A percentile compares a stretch with the other conserved stretches of the same genome.
These are phyloP conservation scores for Neolentinus lepideus DNA, from an alignment of 1,284 basidiomycete species.

Conservation along the genomic window DNA sequence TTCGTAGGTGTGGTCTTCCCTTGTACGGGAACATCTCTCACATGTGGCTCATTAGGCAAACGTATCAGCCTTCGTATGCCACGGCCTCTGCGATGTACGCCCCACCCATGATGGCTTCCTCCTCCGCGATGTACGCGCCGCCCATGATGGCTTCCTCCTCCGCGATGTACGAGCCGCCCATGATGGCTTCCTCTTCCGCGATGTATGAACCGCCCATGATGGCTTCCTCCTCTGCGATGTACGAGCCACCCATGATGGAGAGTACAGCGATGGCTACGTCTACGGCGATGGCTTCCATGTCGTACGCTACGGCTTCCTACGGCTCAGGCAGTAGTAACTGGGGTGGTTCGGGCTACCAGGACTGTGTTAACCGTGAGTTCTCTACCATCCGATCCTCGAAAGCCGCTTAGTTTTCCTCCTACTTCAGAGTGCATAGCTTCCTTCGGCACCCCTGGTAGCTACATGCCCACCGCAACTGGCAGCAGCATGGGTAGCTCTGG, in stretches of 20 bases:
- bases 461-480: constrained; percentile 20
- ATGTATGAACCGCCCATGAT: too few relatives aligned
- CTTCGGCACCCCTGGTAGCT: constrained; percentile 35
- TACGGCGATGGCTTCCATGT: constrained; percentile 9
- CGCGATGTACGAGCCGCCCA: too few relatives aligned
- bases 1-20: constrained; percentile 13
- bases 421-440: constrained; percentile 55
- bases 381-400: neutral
- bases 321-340: constrained; percentile 62
- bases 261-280: constrained; percentile 11
- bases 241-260: neutral
- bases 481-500: constrained; percentile 27
- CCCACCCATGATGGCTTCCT: too few relatives aligned
- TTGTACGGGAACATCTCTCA: neutral
- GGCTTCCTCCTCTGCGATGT: too few relatives aligned
- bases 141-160: too few relatives aligned
- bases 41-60: constrained; percentile 2
- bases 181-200: too few relatives aligned
- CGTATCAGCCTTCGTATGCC: neutral
- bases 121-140: too few relatives aligned
- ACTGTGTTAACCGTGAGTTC: constrained; percentile 63
- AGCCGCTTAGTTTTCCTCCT: neutral
- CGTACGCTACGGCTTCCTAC: constrained; percentile 40
- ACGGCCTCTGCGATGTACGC: constrained; percentile 5
- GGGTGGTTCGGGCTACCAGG: constrained; percentile 51